Percentiles rank a stretch among this genome's conserved stretches.
phyloP scores from a whole-genome alignment of 306 rosid genomes.

The Begonia loranthoides region DNA sequence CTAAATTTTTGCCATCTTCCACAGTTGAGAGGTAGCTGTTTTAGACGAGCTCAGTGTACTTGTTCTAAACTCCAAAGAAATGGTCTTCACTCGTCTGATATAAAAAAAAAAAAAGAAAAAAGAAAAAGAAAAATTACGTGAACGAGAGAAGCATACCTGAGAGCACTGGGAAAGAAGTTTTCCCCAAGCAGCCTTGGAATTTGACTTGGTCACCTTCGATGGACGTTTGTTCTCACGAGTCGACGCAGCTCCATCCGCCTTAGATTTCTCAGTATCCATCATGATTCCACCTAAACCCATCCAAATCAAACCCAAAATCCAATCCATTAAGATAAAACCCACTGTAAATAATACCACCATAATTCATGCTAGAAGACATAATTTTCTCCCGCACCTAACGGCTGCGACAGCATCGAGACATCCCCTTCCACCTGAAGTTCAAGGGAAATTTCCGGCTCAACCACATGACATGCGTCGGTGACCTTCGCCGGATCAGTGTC shows the following conservation, averaged over 20 bases:
- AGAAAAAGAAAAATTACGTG: too few relatives aligned
- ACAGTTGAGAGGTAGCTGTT: too few relatives aligned
- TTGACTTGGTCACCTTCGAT: conserved; percentile 20
- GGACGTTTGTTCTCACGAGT: conserved; percentile 45
- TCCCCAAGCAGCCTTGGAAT: conserved; percentile 60
- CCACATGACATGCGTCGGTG: conserved; percentile 32
- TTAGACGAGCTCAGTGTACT: too few relatives aligned
- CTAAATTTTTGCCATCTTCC: too few relatives aligned
- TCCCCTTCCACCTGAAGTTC: conserved; percentile 30
- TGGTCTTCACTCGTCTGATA: neutral
- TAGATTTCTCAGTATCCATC: conserved; percentile 32
- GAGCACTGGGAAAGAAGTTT: conserved; percentile 84
- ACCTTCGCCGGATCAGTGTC: conserved; percentile 38
- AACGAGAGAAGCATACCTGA: conserved; percentile 39
- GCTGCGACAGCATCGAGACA: conserved; percentile 41
- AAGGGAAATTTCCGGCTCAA: conserved; percentile 29
- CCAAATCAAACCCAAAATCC: conserved; percentile 16
- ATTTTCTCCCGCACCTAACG: conserved; percentile 25
- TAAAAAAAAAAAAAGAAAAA: neutral
- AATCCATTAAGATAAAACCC: neutral
- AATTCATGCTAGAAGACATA: neutral
- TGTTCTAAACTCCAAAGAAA: neutral
- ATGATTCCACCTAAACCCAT: conserved; percentile 32
- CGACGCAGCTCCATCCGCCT: conserved; percentile 16
- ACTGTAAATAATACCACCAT: neutral